Evolutionary conservation across 192 early-diverging fungal species (phyloP).

Genomic region (Chytriomyces sp.): DNA sequence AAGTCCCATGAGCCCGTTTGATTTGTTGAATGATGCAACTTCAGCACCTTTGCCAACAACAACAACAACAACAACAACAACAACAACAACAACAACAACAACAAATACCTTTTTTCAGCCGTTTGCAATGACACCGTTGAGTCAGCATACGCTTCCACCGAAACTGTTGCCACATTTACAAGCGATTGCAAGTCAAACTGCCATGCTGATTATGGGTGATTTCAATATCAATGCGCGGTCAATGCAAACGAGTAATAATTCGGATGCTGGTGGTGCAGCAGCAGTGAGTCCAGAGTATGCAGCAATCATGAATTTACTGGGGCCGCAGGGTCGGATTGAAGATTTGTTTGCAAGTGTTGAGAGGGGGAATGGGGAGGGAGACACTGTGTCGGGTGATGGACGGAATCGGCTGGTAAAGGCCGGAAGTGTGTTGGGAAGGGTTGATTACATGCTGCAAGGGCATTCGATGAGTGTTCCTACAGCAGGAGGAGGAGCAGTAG

Average conservation of each 20-base stretch:
- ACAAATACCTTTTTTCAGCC: background rate
- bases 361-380: background rate
- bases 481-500: too few relatives aligned
- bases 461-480: background rate
- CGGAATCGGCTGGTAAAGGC: conserved; percentile 29
- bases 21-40: background rate
- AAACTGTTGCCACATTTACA: conserved; percentile 17
- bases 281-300: conserved; percentile 5
- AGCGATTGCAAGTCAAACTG: conserved; percentile 6
- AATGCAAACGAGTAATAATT: background rate
- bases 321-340: background rate
- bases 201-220: conserved; percentile 6
- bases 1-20: background rate
- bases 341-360: background rate
- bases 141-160: background rate
- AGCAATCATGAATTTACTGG: background rate
- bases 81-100: too few relatives aligned
- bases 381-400: conserved; percentile 22
- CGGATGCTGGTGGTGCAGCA: background rate
- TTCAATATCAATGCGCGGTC: conserved; percentile 3
- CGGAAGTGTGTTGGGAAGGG: conserved; percentile 26
- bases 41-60: background rate
- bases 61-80: too few relatives aligned
- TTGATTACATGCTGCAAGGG: conserved; percentile 27
- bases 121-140: background rate